Percentiles rank a stretch among this genome's conserved stretches.
These are phyloP conservation scores for Globisporangium paroecandrum DNA, from an alignment of 352 stramenopile species.

Conservation along the genomic window DNA sequence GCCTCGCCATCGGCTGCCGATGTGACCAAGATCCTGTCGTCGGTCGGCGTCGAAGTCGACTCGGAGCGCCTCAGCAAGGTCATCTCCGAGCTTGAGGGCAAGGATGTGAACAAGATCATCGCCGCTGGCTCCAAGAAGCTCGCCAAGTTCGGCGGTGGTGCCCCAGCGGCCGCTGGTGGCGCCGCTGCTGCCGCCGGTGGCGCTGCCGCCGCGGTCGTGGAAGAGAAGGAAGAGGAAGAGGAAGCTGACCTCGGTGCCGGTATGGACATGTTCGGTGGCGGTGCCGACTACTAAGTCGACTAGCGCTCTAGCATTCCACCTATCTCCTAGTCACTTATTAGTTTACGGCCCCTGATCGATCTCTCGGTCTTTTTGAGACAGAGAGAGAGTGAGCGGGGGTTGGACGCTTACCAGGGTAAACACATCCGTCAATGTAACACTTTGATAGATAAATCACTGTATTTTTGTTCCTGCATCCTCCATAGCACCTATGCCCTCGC, in stretches of 20 bases:
- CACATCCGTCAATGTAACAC: slow-evolving; percentile 71
- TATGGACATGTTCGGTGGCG: slow-evolving; percentile 89
- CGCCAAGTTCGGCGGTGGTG: slow-evolving; percentile 72
- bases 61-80: slow-evolving; percentile 60
- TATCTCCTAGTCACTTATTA: slow-evolving; percentile 17
- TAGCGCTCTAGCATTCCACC: neutral
- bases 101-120: slow-evolving; percentile 82
- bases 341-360: neutral
- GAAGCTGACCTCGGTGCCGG: slow-evolving; percentile 77
- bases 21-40: slow-evolving; percentile 90
- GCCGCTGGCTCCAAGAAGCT: slow-evolving; percentile 78
- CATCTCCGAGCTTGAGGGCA: slow-evolving; percentile 79
- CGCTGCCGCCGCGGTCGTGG: slow-evolving; percentile 49
- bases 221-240: slow-evolving; percentile 80
- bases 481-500: neutral
- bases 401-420: slow-evolving; percentile 36
- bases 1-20: slow-evolving; percentile 85
- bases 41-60: slow-evolving; percentile 89
- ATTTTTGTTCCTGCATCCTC: slow-evolving; percentile 11
- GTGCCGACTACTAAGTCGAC: slow-evolving; percentile 81
- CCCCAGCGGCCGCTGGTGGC: slow-evolving; percentile 40
- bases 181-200: slow-evolving; percentile 47
- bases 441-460: slow-evolving; percentile 51
- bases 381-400: neutral
- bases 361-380: neutral